phyloP scores from a whole-genome alignment of 2,329 filamentous ascomycete genomes.

The Hymenoscyphus infarciens region DNA sequence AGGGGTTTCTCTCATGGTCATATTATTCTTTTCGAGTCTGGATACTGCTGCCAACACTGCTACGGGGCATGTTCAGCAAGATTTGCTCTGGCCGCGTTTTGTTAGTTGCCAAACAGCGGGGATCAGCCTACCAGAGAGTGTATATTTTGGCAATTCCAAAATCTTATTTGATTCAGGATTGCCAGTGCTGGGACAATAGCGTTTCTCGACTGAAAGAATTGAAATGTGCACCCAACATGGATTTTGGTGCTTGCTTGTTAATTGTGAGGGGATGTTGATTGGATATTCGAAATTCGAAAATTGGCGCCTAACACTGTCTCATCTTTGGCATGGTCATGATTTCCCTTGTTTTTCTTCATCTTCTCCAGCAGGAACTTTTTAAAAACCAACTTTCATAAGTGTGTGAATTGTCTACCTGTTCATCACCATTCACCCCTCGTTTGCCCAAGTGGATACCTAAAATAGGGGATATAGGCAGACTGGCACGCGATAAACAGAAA shows the following conservation, averaged over 20 bases:
- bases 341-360: not conserved
- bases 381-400: not conserved
- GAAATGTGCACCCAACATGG: slow-evolving; percentile 25
- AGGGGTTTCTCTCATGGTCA: slow-evolving; percentile 2
- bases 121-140: not conserved
- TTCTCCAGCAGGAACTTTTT: not conserved
- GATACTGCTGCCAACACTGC: slow-evolving; percentile 25
- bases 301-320: not conserved
- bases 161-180: not conserved
- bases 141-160: not conserved
- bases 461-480: not conserved
- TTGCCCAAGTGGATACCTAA: not conserved
- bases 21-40: not conserved
- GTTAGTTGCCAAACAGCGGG: slow-evolving; percentile 9
- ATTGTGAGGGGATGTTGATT: not conserved
- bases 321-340: not conserved
- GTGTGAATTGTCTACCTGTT: not conserved
- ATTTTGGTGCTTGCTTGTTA: not conserved
- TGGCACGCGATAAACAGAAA: too few relatives aligned
- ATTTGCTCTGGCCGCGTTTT: slow-evolving; percentile 21
- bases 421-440: not conserved
- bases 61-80: slow-evolving; percentile 25
- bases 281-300: not conserved
- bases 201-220: slow-evolving; percentile 24
- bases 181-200: slow-evolving; percentile 17